These are phyloP conservation scores for Entelexis sorbosivorans DNA, from an alignment of 1,139 yeast species.

Conservation along the genomic window DNA sequence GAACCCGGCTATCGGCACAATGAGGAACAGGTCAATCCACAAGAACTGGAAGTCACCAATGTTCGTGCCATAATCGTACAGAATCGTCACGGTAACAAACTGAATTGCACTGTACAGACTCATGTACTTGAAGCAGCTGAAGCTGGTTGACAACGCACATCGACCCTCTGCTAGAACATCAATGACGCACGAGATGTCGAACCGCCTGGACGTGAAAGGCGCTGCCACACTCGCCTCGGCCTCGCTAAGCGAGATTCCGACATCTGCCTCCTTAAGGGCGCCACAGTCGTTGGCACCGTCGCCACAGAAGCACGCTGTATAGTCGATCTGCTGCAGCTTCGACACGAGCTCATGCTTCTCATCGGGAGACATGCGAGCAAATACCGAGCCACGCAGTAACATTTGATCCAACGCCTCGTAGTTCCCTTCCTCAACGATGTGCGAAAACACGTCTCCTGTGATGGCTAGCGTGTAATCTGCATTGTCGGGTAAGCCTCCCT, in stretches of 20 bases:
- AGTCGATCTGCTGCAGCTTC: slow-evolving; percentile 69
- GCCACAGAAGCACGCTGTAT: slow-evolving; percentile 95
- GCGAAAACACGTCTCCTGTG: slow-evolving; percentile 84
- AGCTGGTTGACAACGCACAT: slow-evolving; percentile 86
- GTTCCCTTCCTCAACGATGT: slow-evolving; percentile 42
- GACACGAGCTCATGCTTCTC: slow-evolving; percentile 93
- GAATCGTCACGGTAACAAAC: slow-evolving; percentile 70
- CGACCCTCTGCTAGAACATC: slow-evolving; percentile 91
- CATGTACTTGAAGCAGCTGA: slow-evolving; percentile 96
- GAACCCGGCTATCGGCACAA: slow-evolving; percentile 86
- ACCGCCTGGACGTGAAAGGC: slow-evolving; percentile 82
- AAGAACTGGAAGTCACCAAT: slow-evolving; percentile 95
- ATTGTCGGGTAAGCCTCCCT: slow-evolving; percentile 13
- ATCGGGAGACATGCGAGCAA: slow-evolving; percentile 98
- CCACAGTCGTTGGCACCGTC: slow-evolving; percentile 92
- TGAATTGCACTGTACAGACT: slow-evolving; percentile 94
- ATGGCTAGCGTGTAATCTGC: slow-evolving; percentile 60
- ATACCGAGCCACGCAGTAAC: slow-evolving; percentile 63
- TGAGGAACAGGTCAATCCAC: slow-evolving; percentile 80
- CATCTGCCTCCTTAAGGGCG: slow-evolving; percentile 94
- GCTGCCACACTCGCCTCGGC: slow-evolving; percentile 99
- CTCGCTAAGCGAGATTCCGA: slow-evolving; percentile 87
- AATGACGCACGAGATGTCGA: slow-evolving; percentile 85
- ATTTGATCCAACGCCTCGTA: slow-evolving; percentile 40
- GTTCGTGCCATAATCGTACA: slow-evolving; percentile 82